Percentiles rank a stretch among this genome's conserved stretches.
phyloP scores from a whole-genome alignment of 352 stramenopile genomes.

The Pilasporangium apinafurcum region DNA sequence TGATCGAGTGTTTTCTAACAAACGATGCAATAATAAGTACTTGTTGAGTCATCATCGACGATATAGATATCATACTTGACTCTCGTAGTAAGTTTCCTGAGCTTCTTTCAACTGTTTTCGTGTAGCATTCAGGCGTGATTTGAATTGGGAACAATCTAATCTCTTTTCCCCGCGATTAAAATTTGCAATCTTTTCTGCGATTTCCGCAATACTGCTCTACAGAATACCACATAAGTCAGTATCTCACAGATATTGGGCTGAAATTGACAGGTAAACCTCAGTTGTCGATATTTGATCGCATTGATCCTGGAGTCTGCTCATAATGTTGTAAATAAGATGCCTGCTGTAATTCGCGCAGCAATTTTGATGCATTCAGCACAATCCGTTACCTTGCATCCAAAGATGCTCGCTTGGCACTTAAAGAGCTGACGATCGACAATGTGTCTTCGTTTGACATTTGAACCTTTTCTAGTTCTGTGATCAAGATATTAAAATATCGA shows the following conservation, averaged over 20 bases:
- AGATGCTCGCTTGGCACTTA: conserved; percentile 15
- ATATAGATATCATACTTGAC: no score
- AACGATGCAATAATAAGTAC: no score
- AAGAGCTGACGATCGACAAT: conserved; percentile 19
- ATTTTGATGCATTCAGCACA: background rate
- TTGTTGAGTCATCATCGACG: no score
- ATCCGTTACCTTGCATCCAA: conserved; percentile 21
- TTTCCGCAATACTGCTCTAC: conserved; percentile 20
- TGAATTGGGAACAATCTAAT: no score
- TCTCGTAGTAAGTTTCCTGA: no score
- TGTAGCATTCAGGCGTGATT: no score
- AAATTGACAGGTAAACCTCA: conserved; percentile 12
- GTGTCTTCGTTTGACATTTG: conserved; percentile 47
- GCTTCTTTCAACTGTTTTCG: no score
- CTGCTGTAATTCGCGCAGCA: no score
- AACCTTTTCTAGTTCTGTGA: conserved; percentile 29
- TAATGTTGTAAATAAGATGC: no score
- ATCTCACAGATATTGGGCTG: background rate
- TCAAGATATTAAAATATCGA: background rate
- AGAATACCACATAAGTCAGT: conserved; percentile 5
- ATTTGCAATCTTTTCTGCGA: conserved; percentile 15
- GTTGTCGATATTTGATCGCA: conserved; percentile 17
- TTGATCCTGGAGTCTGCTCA: conserved; percentile 13
- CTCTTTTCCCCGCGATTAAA: conserved; percentile 3
- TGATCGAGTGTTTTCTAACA: no score